Percentiles rank a stretch among this genome's conserved stretches.
These are phyloP conservation scores for Wickerhamomyces mucosus DNA, from an alignment of 805 yeast genomes.

Conservation along the genomic window DNA sequence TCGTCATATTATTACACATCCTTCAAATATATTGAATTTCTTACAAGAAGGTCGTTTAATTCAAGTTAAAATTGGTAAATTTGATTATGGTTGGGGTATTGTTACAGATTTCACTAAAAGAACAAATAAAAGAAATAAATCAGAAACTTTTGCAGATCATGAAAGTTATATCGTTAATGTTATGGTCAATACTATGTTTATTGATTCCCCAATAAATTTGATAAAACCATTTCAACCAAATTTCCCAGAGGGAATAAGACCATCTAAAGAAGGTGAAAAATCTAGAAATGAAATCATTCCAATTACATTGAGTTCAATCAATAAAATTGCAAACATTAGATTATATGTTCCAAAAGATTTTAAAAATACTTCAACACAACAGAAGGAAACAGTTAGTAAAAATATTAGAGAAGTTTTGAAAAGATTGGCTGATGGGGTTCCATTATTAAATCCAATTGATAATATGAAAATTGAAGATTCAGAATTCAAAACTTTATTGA, in stretches of 20 bases:
- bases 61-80: conserved; percentile 45
- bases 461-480: conserved; percentile 88
- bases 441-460: conserved; percentile 82
- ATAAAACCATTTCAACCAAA: conserved; percentile 68
- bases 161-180: conserved; percentile 86
- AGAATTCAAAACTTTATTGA: conserved; percentile 59
- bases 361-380: conserved; percentile 37
- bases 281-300: conserved; percentile 74
- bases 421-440: conserved; percentile 85
- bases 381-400: conserved; percentile 54
- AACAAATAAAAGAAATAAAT: conserved; percentile 46
- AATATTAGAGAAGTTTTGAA: conserved; percentile 72
- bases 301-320: conserved; percentile 70
- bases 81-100: conserved; percentile 95
- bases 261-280: conserved; percentile 65
- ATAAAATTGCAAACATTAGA: conserved; percentile 69
- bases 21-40: conserved; percentile 75
- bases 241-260: conserved; percentile 85
- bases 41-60: conserved; percentile 84
- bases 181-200: conserved; percentile 65
- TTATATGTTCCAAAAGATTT: conserved; percentile 72
- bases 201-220: conserved; percentile 76
- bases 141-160: conserved; percentile 64
- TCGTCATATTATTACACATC: conserved; percentile 80
- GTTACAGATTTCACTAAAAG: conserved; percentile 73